Percentiles rank a stretch among this genome's conserved stretches.
Evolutionary conservation across 495 filamentous ascomycete species (phyloP).

Genomic region (Penicillium longicatenatum): DNA sequence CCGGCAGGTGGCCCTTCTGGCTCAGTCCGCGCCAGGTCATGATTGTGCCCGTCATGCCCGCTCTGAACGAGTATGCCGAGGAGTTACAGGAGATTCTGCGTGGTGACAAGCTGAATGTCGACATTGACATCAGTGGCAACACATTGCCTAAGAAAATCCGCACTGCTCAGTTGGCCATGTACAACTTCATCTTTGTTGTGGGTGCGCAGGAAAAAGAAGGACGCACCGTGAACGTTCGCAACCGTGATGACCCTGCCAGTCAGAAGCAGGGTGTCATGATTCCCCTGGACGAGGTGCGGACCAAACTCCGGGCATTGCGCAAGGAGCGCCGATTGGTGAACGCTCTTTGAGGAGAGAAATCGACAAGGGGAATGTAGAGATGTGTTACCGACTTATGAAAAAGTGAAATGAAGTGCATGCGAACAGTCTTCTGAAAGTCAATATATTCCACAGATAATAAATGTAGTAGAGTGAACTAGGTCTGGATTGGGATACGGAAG

Average conservation of each 20-base stretch:
- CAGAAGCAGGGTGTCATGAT: slow-evolving; percentile 76
- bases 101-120: slow-evolving; percentile 67
- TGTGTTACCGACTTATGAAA: neutral
- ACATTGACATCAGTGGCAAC: slow-evolving; percentile 86
- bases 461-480: neutral
- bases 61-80: slow-evolving; percentile 79
- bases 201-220: slow-evolving; percentile 78
- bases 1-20: slow-evolving; percentile 98
- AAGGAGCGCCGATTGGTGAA: slow-evolving; percentile 64
- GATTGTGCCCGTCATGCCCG: slow-evolving; percentile 87
- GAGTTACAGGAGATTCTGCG: slow-evolving; percentile 68
- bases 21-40: slow-evolving; percentile 89
- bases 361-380: slow-evolving; percentile 5
- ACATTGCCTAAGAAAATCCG: slow-evolving; percentile 97
- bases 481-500: neutral
- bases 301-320: slow-evolving; percentile 69
- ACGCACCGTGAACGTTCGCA: slow-evolving; percentile 83
- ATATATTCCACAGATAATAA: neutral
- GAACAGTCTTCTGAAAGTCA: neutral
- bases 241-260: slow-evolving; percentile 81
- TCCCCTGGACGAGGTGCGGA: slow-evolving; percentile 72
- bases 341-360: slow-evolving; percentile 34
- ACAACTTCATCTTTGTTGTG: slow-evolving; percentile 92
- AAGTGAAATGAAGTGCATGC: slow-evolving; percentile 1
- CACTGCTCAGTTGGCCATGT: slow-evolving; percentile 81